Base-by-base conservation (phyloP, 169 alveolate genomes). In the Plasmodium gaboni region DNA sequence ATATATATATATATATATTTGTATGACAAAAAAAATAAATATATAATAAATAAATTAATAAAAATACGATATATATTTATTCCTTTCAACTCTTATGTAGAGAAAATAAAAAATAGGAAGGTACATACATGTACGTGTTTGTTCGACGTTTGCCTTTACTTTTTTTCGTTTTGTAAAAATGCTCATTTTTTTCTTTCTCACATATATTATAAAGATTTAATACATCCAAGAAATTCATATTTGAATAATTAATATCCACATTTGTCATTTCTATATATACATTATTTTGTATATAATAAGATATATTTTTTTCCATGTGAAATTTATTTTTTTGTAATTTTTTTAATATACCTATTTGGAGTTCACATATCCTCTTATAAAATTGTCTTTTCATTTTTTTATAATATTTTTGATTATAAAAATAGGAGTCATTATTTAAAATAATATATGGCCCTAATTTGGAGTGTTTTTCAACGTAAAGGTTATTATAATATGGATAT, bases 241-340 rank as follows among this genome's bases (percentile, higher is more conserved):
- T 80, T n/a, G 80, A 67, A 53, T 80, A 55, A 67, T 80, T 71
- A 15, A 80, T 17, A 67, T 68, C 69, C 9, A 72, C 68, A 64
- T 80, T 83, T 42, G 38, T 59, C 90, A 80, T 80, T 57, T 68
- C 85, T 4, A 80, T 26, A 48, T 67, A 80, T 15, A 80, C 59
- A 71, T 80, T 80, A 51, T 80, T 80, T 46, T 80, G 46, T 46
- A 80, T 72, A 60, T 68, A 72, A 4, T 68, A 28, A 0, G 90
- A 68, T 55, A 68, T 42, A 61, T 61, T 46, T 32, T 32, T 32
- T 80, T 68, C 90, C 19, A 80, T 68, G 7, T 80, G 26, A 26
- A 53, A 68, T 22, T 67, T 80, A 38, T 53, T 44, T 80, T 80
- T 80, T 80, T 80, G 90, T 71, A 80, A 80, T 60, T 80, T 80